phyloP scores from a whole-genome alignment of 352 stramenopile species.

The Elongisporangium anandrum region DNA sequence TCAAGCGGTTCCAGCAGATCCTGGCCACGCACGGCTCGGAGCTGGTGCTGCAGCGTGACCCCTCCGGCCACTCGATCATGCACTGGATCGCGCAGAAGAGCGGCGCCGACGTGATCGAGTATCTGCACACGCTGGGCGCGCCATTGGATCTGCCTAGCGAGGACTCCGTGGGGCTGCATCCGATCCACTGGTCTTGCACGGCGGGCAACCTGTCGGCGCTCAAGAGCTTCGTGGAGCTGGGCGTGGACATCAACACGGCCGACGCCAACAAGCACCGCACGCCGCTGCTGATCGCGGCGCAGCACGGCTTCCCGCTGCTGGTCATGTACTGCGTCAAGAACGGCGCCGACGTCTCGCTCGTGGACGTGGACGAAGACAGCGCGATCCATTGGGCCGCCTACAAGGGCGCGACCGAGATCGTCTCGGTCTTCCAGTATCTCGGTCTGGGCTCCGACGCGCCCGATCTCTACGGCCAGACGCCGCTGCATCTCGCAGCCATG shows the following conservation, averaged over 20 bases:
- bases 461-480: slow-evolving; percentile 77
- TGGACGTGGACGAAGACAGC: slow-evolving; percentile 67
- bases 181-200: slow-evolving; percentile 82
- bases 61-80: slow-evolving; percentile 60
- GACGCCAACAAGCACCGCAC: slow-evolving; percentile 72
- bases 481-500: slow-evolving; percentile 79
- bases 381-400: slow-evolving; percentile 86
- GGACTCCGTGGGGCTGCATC: slow-evolving; percentile 54
- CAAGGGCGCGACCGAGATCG: slow-evolving; percentile 78
- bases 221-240: slow-evolving; percentile 54
- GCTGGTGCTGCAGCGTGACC: slow-evolving; percentile 35
- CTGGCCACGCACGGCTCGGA: slow-evolving; percentile 32
- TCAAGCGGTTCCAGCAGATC: slow-evolving; percentile 47
- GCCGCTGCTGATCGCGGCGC: slow-evolving; percentile 67
- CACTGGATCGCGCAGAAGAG: slow-evolving; percentile 70
- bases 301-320: slow-evolving; percentile 70
- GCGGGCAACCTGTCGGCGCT: slow-evolving; percentile 67
- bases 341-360: slow-evolving; percentile 58
- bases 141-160: slow-evolving; percentile 60
- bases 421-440: slow-evolving; percentile 81
- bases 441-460: slow-evolving; percentile 54
- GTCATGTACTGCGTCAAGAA: slow-evolving; percentile 76
- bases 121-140: slow-evolving; percentile 35
- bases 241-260: slow-evolving; percentile 67
- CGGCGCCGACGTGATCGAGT: slow-evolving; percentile 50